Conservation (phyloP, 2,329 filamentous ascomycete species). For the Knufia petricola region DNA sequence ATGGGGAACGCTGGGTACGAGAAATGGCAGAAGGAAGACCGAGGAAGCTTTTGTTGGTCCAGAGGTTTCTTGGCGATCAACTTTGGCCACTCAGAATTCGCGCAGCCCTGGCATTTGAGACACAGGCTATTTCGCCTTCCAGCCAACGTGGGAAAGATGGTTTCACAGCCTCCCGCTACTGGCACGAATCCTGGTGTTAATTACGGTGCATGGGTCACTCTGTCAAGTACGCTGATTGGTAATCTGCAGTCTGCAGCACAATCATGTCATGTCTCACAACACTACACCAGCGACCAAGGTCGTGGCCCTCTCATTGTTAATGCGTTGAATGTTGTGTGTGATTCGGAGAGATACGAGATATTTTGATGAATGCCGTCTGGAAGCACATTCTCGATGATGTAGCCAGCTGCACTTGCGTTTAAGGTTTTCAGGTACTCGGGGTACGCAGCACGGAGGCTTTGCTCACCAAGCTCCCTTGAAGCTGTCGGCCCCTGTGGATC, state of each 20-base stretch:
- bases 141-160: background rate
- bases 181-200: background rate
- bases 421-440: no score
- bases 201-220: no score
- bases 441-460: no score
- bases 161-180: conserved; percentile 3
- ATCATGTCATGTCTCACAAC: background rate
- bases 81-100: background rate
- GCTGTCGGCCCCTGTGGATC: background rate
- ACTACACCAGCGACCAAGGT: background rate
- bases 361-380: no score
- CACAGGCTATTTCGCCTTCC: conserved; percentile 5
- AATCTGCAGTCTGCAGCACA: no score
- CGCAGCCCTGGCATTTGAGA: background rate
- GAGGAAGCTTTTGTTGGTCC: conserved; percentile 3
- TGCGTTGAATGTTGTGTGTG: no score
- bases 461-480: background rate
- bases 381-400: no score
- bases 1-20: background rate
- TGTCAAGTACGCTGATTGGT: no score
- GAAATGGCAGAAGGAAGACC: background rate
- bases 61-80: background rate
- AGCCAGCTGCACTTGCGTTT: no score
- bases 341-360: no score
- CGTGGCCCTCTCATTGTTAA: background rate